Conservation (phyloP, 352 stramenopile species). For the Hyaloperonospora brassicae region DNA sequence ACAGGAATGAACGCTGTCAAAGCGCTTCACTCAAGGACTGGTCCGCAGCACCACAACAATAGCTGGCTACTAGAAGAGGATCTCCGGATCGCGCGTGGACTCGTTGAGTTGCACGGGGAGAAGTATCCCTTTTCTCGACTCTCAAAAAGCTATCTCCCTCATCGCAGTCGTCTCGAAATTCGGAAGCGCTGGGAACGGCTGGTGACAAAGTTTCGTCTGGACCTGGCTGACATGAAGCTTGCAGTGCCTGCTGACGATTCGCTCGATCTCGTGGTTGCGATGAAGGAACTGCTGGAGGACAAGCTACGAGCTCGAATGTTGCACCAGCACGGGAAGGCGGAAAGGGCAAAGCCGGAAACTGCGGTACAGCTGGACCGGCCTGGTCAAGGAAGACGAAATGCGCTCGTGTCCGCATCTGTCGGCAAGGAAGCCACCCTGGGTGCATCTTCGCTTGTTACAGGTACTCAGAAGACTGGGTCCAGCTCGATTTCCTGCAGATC, state of each 20-base stretch:
- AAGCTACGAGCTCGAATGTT: constrained; percentile 34
- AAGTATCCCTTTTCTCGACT: constrained; percentile 56
- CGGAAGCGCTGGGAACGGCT: constrained; percentile 58
- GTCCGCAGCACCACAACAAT: constrained; percentile 27
- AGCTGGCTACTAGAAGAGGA: constrained; percentile 77
- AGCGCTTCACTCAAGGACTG: constrained; percentile 38
- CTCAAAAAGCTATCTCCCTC: constrained; percentile 46
- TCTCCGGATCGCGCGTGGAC: constrained; percentile 57
- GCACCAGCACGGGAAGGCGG: constrained; percentile 15
- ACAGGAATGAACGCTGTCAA: constrained; percentile 55
- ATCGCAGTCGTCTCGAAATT: constrained; percentile 59
- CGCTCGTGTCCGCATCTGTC: background rate
- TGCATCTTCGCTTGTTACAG: constrained; percentile 1
- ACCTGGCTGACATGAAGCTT: constrained; percentile 23
- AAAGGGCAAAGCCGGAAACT: constrained; percentile 22
- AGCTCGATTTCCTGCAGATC: constrained; percentile 24
- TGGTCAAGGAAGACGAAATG: constrained; percentile 8
- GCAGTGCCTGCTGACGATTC: constrained; percentile 30
- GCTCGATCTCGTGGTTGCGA: constrained; percentile 39
- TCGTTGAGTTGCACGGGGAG: constrained; percentile 58
- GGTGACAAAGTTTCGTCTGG: constrained; percentile 23
- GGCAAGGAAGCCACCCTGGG: constrained; percentile 1
- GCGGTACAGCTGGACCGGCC: constrained; percentile 23
- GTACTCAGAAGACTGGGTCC: constrained; percentile 12
- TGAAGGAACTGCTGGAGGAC: constrained; percentile 50